Evolutionary conservation across 352 stramenopile species (phyloP).

Genomic region (Pythium monospermum): DNA sequence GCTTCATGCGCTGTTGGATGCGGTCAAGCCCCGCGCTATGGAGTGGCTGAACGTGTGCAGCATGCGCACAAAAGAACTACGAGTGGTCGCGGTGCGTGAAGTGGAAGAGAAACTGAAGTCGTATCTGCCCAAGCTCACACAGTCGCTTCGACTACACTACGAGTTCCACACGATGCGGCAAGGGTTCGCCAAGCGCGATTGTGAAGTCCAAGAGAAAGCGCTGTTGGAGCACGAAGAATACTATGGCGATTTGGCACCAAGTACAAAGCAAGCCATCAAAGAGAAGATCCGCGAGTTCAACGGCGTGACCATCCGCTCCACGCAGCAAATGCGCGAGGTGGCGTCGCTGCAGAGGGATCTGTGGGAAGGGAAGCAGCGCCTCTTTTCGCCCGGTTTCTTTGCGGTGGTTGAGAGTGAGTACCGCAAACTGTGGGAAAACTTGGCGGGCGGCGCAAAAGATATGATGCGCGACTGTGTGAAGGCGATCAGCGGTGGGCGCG

Average conservation of each 20-base stretch:
- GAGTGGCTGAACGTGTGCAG: conserved; percentile 22
- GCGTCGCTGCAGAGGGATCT: conserved; percentile 42
- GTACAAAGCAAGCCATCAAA: conserved; percentile 58
- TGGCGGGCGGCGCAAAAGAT: conserved; percentile 48
- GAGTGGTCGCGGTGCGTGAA: conserved; percentile 24
- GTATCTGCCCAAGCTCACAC: conserved; percentile 45
- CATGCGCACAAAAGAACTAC: conserved; percentile 19
- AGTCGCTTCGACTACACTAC: conserved; percentile 38
- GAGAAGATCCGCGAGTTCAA: conserved; percentile 61
- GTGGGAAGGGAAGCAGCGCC: conserved; percentile 37
- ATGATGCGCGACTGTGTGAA: conserved; percentile 26
- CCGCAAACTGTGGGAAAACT: conserved; percentile 32
- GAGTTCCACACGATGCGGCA: conserved; percentile 62
- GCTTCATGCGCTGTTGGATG: conserved; percentile 13
- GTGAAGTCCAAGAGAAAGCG: conserved; percentile 36
- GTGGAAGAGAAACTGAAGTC: conserved; percentile 31
- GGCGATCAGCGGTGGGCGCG: conserved; percentile 8
- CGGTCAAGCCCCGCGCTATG: conserved; percentile 17
- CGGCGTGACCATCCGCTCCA: conserved; percentile 42
- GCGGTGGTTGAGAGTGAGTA: conserved; percentile 37
- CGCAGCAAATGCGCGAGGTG: conserved; percentile 52
- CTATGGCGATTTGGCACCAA: conserved; percentile 60
- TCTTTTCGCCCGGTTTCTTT: conserved; percentile 33
- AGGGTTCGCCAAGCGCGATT: conserved; percentile 36
- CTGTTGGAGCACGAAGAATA: conserved; percentile 49